Evolutionary conservation across 140 eudicot species (phyloP).

Genomic region (Stevia rebaudiana): DNA sequence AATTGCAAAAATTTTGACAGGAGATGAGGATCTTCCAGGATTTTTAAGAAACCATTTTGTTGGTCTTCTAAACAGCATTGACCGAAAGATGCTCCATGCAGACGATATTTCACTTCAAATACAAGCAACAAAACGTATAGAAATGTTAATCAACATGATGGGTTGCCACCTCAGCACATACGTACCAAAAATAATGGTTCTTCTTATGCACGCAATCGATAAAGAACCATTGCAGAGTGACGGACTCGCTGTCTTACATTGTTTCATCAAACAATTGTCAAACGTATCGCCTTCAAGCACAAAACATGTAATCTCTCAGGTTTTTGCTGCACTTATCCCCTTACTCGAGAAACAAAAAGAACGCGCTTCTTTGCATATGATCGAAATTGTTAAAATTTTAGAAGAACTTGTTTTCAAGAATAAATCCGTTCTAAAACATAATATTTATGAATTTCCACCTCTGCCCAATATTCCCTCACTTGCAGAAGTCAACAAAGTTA

Average conservation of each 20-base stretch:
- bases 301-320: slow-evolving; percentile 92
- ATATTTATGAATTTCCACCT: slow-evolving; percentile 83
- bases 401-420: slow-evolving; percentile 86
- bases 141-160: slow-evolving; percentile 87
- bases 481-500: slow-evolving; percentile 72
- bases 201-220: slow-evolving; percentile 84
- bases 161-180: slow-evolving; percentile 91
- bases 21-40: slow-evolving; percentile 78
- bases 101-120: slow-evolving; percentile 72
- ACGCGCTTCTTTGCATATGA: slow-evolving; percentile 51
- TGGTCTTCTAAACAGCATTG: slow-evolving; percentile 87
- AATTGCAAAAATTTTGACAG: slow-evolving; percentile 77
- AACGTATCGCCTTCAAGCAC: slow-evolving; percentile 86
- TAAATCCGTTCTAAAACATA: slow-evolving; percentile 66
- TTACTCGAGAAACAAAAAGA: slow-evolving; percentile 76
- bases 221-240: slow-evolving; percentile 78
- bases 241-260: slow-evolving; percentile 81
- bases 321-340: slow-evolving; percentile 94
- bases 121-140: slow-evolving; percentile 87
- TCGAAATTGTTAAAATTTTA: slow-evolving; percentile 69
- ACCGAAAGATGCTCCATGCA: slow-evolving; percentile 87
- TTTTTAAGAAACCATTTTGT: slow-evolving; percentile 83
- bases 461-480: slow-evolving; percentile 78
- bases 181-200: slow-evolving; percentile 97
- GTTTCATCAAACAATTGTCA: slow-evolving; percentile 70